Conservation (phyloP, 768 basidiomycete genomes). For the Mycena latifolia region DNA sequence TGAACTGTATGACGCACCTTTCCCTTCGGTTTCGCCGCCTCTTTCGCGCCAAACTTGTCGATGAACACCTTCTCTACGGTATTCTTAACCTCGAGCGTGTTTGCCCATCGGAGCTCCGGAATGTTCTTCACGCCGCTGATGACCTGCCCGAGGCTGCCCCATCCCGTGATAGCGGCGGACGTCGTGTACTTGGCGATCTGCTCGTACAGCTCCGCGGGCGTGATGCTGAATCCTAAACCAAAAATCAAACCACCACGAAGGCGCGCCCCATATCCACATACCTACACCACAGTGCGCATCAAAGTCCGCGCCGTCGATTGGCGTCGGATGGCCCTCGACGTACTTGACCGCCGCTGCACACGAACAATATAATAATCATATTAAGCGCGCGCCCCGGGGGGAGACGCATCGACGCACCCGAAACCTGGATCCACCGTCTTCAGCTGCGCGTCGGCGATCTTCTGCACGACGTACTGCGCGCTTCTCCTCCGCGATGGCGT, state of each 20-base stretch:
- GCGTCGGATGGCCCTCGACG: slow-evolving; percentile 67
- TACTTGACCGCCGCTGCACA: slow-evolving; percentile 81
- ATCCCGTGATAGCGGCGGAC: slow-evolving; percentile 70
- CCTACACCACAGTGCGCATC: slow-evolving; percentile 89
- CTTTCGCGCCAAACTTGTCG: slow-evolving; percentile 80
- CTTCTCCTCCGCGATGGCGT: slow-evolving; percentile 62
- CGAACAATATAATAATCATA: slow-evolving; percentile 12
- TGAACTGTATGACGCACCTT: slow-evolving; percentile 59
- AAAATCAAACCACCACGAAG: slow-evolving; percentile 5
- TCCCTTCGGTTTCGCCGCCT: slow-evolving; percentile 70
- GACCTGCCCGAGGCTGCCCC: slow-evolving; percentile 79
- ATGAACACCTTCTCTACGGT: slow-evolving; percentile 78
- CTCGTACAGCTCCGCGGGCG: slow-evolving; percentile 69
- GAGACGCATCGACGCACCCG: slow-evolving; percentile 64
- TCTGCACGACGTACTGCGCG: slow-evolving; percentile 71
- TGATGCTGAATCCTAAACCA: slow-evolving; percentile 80
- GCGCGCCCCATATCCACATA: slow-evolving; percentile 52
- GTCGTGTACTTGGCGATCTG: slow-evolving; percentile 70
- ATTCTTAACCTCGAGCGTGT: slow-evolving; percentile 86
- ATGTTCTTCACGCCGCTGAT: slow-evolving; percentile 73
- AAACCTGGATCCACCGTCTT: slow-evolving; percentile 89
- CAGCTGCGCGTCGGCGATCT: slow-evolving; percentile 78
- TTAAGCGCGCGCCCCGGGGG: background rate
- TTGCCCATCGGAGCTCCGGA: slow-evolving; percentile 84
- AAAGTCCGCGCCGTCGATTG: slow-evolving; percentile 79